Evolutionary conservation across 768 basidiomycete species (phyloP).

Genomic region (Amanita pallidorosea): DNA sequence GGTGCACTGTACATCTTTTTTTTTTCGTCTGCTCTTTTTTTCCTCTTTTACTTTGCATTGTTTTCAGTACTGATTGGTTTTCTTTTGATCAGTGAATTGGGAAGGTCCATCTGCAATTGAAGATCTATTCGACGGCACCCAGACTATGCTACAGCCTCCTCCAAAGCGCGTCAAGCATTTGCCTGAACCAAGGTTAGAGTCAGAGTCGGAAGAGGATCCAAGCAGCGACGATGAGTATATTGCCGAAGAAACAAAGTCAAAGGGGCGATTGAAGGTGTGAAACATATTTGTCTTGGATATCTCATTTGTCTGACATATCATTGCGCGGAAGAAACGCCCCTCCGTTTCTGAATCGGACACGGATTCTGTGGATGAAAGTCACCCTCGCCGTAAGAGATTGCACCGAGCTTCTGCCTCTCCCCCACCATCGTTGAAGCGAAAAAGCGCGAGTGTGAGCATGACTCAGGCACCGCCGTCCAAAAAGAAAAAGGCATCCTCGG

Average conservation of each 20-base stretch:
- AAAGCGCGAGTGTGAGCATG: constrained; percentile 18
- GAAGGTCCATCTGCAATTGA: constrained; percentile 56
- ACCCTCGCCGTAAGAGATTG: constrained; percentile 17
- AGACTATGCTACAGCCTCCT: constrained; percentile 8
- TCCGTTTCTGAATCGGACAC: constrained; percentile 34
- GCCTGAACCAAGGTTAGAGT: constrained; percentile 5
- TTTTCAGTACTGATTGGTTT: constrained; percentile 9
- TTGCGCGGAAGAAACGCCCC: background rate
- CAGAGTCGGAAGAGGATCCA: constrained; percentile 36
- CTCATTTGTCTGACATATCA: background rate
- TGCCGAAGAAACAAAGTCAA: constrained; percentile 22
- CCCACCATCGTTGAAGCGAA: constrained; percentile 41
- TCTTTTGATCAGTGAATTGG: constrained; percentile 27
- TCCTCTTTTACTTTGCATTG: background rate
- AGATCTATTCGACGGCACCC: constrained; percentile 21
- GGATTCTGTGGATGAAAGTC: constrained; percentile 19
- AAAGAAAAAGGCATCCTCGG: constrained; percentile 27
- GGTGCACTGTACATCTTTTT: background rate
- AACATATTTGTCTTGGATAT: constrained; percentile 17
- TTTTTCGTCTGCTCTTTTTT: constrained; percentile 6
- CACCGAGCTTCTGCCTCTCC: constrained; percentile 20
- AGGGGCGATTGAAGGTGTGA: constrained; percentile 21
- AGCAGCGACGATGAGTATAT: constrained; percentile 70
- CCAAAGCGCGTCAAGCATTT: background rate
- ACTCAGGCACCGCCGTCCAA: constrained; percentile 31